phyloP scores from a whole-genome alignment of 257 asterid genomes.

The Gentiana straminea region DNA sequence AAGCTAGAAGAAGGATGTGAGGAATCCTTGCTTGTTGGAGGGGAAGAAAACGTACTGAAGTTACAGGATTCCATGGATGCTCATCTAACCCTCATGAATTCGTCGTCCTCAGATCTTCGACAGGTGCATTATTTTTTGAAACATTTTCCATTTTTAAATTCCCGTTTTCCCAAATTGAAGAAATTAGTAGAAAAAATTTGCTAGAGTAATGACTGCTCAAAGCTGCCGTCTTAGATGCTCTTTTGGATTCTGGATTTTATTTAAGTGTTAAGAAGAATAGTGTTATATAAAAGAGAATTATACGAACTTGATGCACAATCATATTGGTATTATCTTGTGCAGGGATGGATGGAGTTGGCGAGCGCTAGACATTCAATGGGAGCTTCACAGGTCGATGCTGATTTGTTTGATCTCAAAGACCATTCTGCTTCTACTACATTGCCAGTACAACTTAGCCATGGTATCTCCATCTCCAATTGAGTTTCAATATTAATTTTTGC shows the following conservation, averaged over 20 bases:
- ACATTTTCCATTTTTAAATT: not conserved
- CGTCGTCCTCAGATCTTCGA: constrained; percentile 70
- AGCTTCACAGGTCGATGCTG: constrained; percentile 54
- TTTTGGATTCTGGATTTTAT: no score
- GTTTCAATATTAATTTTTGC: no score
- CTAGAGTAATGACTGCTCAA: not conserved
- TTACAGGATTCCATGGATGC: constrained; percentile 69
- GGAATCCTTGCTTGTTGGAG: not conserved
- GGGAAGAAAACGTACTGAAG: constrained; percentile 32
- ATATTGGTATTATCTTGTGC: constrained; percentile 2
- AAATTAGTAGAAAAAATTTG: not conserved
- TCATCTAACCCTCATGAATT: constrained; percentile 51
- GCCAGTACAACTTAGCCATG: constrained; percentile 27
- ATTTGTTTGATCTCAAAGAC: constrained; percentile 59
- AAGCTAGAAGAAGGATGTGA: not conserved
- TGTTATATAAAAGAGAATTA: not conserved
- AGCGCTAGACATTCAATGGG: constrained; percentile 94
- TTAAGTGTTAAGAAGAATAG: not conserved
- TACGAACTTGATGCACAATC: not conserved
- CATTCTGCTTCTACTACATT: constrained; percentile 75
- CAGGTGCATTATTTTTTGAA: constrained; percentile 36
- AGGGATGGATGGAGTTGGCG: constrained; percentile 93
- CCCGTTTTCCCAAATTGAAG: not conserved
- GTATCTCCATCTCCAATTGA: constrained; percentile 16
- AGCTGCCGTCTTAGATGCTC: not conserved